Percentiles rank a stretch among this genome's conserved stretches.
Conservation (phyloP, 352 stramenopile genomes). For the Globisporangium yorkense region DNA sequence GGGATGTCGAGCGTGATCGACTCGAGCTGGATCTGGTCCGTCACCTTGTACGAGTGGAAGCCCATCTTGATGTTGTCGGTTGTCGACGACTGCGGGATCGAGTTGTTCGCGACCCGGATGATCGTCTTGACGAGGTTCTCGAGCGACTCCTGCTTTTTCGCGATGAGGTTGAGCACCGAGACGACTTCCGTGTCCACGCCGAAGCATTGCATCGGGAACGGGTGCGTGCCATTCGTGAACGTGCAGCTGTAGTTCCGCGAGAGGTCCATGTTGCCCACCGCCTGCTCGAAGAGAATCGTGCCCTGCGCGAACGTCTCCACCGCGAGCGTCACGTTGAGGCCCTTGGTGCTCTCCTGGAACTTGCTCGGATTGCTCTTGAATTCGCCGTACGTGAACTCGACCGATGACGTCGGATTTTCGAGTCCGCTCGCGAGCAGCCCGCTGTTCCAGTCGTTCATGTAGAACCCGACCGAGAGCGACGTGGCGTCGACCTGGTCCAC, state of each 20-base stretch:
- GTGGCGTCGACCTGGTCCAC: slow-evolving; percentile 14
- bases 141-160: slow-evolving; percentile 7
- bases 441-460: slow-evolving; percentile 18
- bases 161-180: slow-evolving; percentile 1
- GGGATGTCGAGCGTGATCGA: slow-evolving; percentile 14
- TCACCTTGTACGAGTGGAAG: slow-evolving; percentile 10
- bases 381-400: slow-evolving; percentile 16
- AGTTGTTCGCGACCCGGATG: not conserved
- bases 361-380: slow-evolving; percentile 10
- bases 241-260: slow-evolving; percentile 4
- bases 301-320: slow-evolving; percentile 16
- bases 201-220: not conserved
- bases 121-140: slow-evolving; percentile 10
- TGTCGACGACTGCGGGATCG: slow-evolving; percentile 3
- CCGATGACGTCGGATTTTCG: not conserved
- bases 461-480: slow-evolving; percentile 12
- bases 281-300: slow-evolving; percentile 12
- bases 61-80: slow-evolving; percentile 6
- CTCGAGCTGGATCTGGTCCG: slow-evolving; percentile 13
- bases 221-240: not conserved
- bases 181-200: not conserved
- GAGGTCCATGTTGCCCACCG: slow-evolving; percentile 12
- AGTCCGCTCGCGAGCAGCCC: slow-evolving; percentile 7
- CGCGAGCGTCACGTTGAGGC: slow-evolving; percentile 11
- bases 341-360: not conserved